Evolutionary conservation across 495 filamentous ascomycete genomes (phyloP).

Genomic region (Aspergillus biplanus): DNA sequence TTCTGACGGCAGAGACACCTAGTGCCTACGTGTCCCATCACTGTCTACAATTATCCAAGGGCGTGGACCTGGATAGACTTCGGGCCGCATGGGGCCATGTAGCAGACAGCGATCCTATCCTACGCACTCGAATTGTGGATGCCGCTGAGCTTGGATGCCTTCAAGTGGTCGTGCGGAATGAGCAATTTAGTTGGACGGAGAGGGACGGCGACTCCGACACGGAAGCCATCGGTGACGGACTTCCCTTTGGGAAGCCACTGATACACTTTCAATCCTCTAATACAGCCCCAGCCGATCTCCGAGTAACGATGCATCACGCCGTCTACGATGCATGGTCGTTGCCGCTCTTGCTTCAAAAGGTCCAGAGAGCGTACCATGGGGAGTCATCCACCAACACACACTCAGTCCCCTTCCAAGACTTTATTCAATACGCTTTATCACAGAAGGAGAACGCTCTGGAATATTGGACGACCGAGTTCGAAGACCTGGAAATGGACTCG

Average conservation of each 20-base stretch:
- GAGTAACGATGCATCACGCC: conserved; percentile 62
- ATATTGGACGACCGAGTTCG: conserved; percentile 11
- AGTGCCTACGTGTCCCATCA: conserved; percentile 54
- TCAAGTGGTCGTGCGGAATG: conserved; percentile 15
- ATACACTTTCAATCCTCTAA: conserved; percentile 1
- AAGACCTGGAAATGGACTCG: background rate
- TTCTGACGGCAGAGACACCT: conserved; percentile 48
- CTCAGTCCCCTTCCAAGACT: conserved; percentile 5
- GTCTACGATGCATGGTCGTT: conserved; percentile 64
- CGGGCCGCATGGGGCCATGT: conserved; percentile 27
- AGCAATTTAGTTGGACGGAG: conserved; percentile 7
- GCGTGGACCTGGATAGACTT: conserved; percentile 33
- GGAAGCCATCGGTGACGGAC: background rate
- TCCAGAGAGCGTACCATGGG: conserved; percentile 40
- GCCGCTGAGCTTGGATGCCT: background rate
- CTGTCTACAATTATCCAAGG: conserved; percentile 32
- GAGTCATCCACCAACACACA: background rate
- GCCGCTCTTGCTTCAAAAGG: conserved; percentile 48
- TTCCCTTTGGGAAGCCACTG: conserved; percentile 16
- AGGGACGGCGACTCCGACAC: background rate
- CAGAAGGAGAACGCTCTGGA: conserved; percentile 12
- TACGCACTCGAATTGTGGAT: conserved; percentile 48
- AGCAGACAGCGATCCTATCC: conserved; percentile 30
- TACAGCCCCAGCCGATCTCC: background rate
- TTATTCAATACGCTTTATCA: conserved; percentile 18